Evolutionary conservation across 306 rosid genomes (phyloP), one percentile per base, ranked within the genome.

Genomic region (Rubus parviflorus): DNA sequence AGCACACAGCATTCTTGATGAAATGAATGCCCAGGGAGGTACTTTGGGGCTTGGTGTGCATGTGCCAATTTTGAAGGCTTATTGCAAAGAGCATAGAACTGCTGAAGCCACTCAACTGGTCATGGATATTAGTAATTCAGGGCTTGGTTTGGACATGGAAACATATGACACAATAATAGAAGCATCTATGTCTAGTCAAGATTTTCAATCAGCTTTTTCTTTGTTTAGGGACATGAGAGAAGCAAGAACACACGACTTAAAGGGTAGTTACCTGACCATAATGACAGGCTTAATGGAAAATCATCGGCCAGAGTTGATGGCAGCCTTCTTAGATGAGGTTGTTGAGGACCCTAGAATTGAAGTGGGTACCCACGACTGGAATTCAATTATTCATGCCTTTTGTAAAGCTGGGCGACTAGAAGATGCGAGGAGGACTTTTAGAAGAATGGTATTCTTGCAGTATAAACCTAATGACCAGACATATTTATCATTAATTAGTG

Each of bases 261-360:
- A 92, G 75, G 96, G 89, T 64, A 89, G 96, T 85, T 95, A 92
- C 86, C 76, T 95, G 17, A 95, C 97, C 57, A 88, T 95, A 68
- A 95, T 95, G 99, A 95, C 97, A 13, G 92, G 97, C 85, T 88
- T 95, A 76, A 90, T 92, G 97, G 99, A 92, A 86, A 92, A 86
- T 64, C 89, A 90, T 82, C 88, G 99, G 69, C 97, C 97, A 5
- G 96, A 90, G 88, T 81, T 95, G 86, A 95, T 95, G 99, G 97
- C 96, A 45, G 96, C 99, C 68, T 95, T 92, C 85, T 85, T 92
- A 72, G 99, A 95, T 79, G 99, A 92, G 83, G 93, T 89, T 79
- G 97, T 84, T 63, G 97, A 79, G 81, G 97, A 95, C 81, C 98
- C 97, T 74, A 91, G 91, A 68, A 79, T 95, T 67, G 95, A 92